These are phyloP conservation scores for Calamus simplicifolius DNA, from an alignment of 176 grass and related monocot species.

Conservation along the genomic window DNA sequence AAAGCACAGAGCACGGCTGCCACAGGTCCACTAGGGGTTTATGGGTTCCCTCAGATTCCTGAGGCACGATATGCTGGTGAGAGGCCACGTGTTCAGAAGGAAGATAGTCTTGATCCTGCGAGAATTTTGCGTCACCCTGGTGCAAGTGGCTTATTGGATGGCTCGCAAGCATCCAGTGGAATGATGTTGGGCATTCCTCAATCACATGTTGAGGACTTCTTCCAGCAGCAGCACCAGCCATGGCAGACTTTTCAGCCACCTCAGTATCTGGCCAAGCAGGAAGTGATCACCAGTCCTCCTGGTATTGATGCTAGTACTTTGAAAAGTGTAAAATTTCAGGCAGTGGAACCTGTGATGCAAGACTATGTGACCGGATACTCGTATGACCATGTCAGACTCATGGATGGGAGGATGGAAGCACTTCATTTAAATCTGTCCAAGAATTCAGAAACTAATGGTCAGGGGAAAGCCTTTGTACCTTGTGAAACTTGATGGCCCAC, in stretches of 20 bases:
- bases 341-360: conserved; percentile 27
- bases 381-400: conserved; percentile 35
- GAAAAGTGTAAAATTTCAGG: conserved; percentile 37
- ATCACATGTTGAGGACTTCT: conserved; percentile 27
- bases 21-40: conserved; percentile 13
- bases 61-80: conserved; percentile 28
- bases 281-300: conserved; percentile 4
- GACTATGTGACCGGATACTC: conserved; percentile 41
- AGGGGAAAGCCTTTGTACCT: conserved; percentile 21
- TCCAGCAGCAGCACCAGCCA: conserved; percentile 33
- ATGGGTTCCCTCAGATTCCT: background rate
- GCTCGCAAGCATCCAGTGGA: conserved; percentile 30
- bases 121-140: conserved; percentile 24
- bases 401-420: conserved; percentile 51
- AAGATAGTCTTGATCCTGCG: conserved; percentile 17
- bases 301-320: conserved; percentile 22
- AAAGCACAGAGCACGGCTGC: conserved; percentile 19
- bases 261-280: conserved; percentile 26
- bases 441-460: conserved; percentile 44
- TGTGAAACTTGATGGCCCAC: conserved; percentile 28
- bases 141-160: conserved; percentile 28
- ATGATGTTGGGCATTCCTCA: conserved; percentile 30
- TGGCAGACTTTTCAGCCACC: conserved; percentile 35
- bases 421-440: conserved; percentile 47
- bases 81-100: conserved; percentile 26